Conservation (phyloP, 148 eudicot species). For the Talinum fruticosum region DNA sequence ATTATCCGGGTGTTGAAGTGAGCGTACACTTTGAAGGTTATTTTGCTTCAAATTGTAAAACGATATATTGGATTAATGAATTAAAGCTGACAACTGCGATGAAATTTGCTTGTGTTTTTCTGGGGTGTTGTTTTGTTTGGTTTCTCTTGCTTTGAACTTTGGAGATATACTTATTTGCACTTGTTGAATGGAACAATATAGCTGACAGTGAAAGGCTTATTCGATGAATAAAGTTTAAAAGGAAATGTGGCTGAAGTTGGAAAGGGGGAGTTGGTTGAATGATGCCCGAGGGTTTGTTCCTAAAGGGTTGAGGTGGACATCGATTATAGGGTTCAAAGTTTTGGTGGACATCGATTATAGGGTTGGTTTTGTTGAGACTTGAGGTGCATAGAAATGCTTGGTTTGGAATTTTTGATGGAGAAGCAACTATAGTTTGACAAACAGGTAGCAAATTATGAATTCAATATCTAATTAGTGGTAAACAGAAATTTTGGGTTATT, state of each 20-base stretch:
- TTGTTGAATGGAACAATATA: background rate
- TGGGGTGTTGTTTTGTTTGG: background rate
- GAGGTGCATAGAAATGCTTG: background rate
- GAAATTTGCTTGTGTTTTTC: background rate
- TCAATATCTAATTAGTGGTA: background rate
- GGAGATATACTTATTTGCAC: background rate
- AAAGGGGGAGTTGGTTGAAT: constrained; percentile 4
- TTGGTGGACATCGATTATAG: background rate
- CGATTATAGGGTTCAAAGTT: no score
- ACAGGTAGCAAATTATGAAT: background rate
- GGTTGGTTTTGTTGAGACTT: background rate
- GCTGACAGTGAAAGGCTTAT: background rate
- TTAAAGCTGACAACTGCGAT: background rate
- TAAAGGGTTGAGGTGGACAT: no score
- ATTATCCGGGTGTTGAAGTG: background rate
- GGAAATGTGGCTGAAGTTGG: background rate
- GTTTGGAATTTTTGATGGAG: background rate
- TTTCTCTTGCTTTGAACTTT: background rate
- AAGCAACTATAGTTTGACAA: background rate
- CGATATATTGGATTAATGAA: background rate
- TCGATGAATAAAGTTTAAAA: background rate
- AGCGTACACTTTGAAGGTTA: background rate
- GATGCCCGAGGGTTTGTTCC: no score
- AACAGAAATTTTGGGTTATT: background rate
- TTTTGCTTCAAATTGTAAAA: background rate